Evolutionary conservation across 352 stramenopile species (phyloP).

Genomic region (Phytophthora uliginosa): DNA sequence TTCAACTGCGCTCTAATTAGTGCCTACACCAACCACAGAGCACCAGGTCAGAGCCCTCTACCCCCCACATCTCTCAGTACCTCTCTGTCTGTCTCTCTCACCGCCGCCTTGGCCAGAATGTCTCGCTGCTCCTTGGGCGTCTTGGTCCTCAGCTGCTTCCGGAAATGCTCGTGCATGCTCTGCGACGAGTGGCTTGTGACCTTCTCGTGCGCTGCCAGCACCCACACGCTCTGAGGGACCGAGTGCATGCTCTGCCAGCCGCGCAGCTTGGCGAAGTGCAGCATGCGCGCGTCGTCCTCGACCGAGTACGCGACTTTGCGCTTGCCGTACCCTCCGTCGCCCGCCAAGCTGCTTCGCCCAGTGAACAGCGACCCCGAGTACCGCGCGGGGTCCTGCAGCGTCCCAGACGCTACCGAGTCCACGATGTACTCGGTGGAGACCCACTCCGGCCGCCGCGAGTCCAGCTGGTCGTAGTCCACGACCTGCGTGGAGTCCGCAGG

Average conservation of each 20-base stretch:
- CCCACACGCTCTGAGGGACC: conserved; percentile 34
- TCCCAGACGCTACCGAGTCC: conserved; percentile 48
- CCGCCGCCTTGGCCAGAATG: conserved; percentile 42
- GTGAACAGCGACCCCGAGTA: conserved; percentile 46
- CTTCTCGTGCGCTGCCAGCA: conserved; percentile 20
- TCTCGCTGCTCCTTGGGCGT: conserved; percentile 45
- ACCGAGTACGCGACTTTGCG: conserved; percentile 39
- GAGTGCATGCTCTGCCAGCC: conserved; percentile 24
- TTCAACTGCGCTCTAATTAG: conserved; percentile 21
- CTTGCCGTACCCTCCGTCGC: not conserved
- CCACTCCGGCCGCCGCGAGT: conserved; percentile 33
- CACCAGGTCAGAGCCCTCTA: not conserved
- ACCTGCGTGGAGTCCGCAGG: conserved; percentile 41
- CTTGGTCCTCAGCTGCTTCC: conserved; percentile 52
- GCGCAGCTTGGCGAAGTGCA: conserved; percentile 48
- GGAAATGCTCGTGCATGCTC: conserved; percentile 72
- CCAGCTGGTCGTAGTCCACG: conserved; percentile 46
- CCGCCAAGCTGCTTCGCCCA: not conserved
- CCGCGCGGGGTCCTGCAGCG: conserved; percentile 38
- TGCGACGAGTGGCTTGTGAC: conserved; percentile 44
- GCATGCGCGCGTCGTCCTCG: conserved; percentile 62
- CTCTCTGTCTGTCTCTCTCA: conserved; percentile 8
- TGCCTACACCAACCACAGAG: conserved; percentile 1
- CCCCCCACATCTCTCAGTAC: conserved; percentile 6
- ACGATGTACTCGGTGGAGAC: conserved; percentile 61